Evolutionary conservation across 495 filamentous ascomycete species (phyloP), one percentile per base, ranked within the genome.

Genomic region (Astrothelium macrocarpum): DNA sequence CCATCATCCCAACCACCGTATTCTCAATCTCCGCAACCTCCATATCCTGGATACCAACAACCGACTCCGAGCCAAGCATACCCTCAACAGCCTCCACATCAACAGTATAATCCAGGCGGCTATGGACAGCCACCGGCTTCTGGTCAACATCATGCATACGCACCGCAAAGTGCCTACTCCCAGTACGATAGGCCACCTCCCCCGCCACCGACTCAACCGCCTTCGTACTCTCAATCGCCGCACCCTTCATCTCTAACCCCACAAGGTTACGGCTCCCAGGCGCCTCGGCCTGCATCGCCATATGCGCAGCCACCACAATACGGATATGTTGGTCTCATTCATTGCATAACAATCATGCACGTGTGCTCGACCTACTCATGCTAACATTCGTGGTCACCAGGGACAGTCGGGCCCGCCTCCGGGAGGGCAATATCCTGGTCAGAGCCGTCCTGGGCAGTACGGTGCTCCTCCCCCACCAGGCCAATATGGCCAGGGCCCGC

Each of bases 271-370:
- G 60, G 23, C 5, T 32, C 60, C 1, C 43, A 62, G 36, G 36
- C n/a, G 7, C 43, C 60, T 26, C 36, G 12, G 43, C 61, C 61
- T 43, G 43, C 64, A 28, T 56, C 34, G 32, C 62, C 65, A 31
- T 64, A 66, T 31, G 62, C 61, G 20, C 64, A 18, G 28, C 32
- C 59, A 53, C 23, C 49, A 18, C 63, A 60, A 59, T 66, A 66
- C 43, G 68, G 68, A 31, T 72, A 72, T 64, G 70, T 72, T 68
- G 62, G 70, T 68, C 25, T 45, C 32, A 11, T 62, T 64, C 64
- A 62, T 36, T 42, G 25, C 11, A 56, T 25, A 1, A 25, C n/a
- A 29, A 28, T 29, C 11, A 29, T 56, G 20, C 25, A 28, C 20
- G 25, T 5, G 1, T 25, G 25, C 10, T 29, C 9, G 5, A 28